Conservation (phyloP, 805 yeast genomes). For the Babjeviella inositovora region DNA sequence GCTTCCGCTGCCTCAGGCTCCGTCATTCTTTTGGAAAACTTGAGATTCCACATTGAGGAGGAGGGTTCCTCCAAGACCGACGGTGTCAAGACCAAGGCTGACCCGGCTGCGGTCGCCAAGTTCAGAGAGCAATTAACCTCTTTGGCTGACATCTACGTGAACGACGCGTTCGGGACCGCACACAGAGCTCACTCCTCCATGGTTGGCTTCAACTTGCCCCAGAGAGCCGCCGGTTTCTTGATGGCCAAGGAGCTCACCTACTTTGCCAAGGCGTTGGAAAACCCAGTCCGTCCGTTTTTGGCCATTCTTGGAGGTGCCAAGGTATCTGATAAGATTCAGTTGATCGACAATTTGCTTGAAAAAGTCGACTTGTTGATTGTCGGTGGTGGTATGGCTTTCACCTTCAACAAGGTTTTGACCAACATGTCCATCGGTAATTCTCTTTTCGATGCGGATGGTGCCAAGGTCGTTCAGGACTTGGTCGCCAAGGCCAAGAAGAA, state of each 20-base stretch:
- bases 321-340: conserved; percentile 97
- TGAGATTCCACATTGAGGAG: conserved; percentile 96
- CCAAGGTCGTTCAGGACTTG: conserved; percentile 85
- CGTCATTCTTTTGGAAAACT: conserved; percentile 86
- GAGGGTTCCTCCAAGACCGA: conserved; percentile 89
- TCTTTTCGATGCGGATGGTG: conserved; percentile 84
- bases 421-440: conserved; percentile 84
- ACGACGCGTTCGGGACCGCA: conserved; percentile 98
- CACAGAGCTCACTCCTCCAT: conserved; percentile 99
- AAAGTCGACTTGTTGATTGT: conserved; percentile 89
- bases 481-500: conserved; percentile 94
- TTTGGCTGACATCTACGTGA: conserved; percentile 91
- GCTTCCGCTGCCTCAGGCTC: conserved; percentile 63
- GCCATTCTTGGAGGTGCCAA: conserved; percentile 99
- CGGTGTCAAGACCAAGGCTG: conserved; percentile 90
- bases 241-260: conserved; percentile 94
- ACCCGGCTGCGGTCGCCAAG: conserved; percentile 62
- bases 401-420: conserved; percentile 89
- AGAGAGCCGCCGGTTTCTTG: conserved; percentile 97
- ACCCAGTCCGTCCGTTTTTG: conserved; percentile 95
- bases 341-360: conserved; percentile 92
- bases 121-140: conserved; percentile 86
- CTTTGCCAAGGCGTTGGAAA: conserved; percentile 97
- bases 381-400: conserved; percentile 99
- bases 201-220: conserved; percentile 93